Evolutionary conservation across 2,329 filamentous ascomycete species (phyloP).

Genomic region (Exophiala dermatitidis): DNA sequence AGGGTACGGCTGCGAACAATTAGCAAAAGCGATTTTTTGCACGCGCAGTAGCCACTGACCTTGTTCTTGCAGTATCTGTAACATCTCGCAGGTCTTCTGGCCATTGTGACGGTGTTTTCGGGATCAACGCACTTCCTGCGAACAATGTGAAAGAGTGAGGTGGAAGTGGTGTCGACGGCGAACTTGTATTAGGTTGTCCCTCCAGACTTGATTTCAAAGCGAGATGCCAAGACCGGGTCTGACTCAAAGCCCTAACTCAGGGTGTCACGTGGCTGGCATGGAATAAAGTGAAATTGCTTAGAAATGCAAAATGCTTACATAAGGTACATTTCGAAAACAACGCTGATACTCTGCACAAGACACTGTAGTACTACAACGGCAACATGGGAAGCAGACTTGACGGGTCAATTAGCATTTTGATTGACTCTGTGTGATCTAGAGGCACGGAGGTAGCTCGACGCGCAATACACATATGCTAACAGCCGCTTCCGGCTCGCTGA

Average conservation of each 20-base stretch:
- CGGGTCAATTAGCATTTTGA: neutral
- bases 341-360: too few relatives aligned
- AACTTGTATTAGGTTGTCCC: constrained; percentile 2
- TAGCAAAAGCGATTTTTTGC: neutral
- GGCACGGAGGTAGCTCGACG: neutral
- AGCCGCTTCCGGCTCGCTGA: neutral
- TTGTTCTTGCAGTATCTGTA: constrained; percentile 99
- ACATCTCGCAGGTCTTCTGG: constrained; percentile 97
- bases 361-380: neutral
- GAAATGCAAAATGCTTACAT: neutral
- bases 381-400: neutral
- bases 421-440: neutral
- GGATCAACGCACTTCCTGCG: constrained; percentile 42
- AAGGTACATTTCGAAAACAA: neutral
- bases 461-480: neutral
- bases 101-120: constrained; percentile 73
- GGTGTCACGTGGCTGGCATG: neutral
- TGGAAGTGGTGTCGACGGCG: constrained; percentile 3
- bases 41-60: constrained; percentile 54
- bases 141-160: constrained; percentile 33
- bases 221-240: neutral
- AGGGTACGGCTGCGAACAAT: constrained; percentile 68
- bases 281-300: too few relatives aligned
- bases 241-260: neutral
- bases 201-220: constrained; percentile 3